Percentiles rank a stretch among this genome's conserved stretches.
phyloP scores from a whole-genome alignment of 208 protist genomes.

The Trypanosoma platydactyli region DNA sequence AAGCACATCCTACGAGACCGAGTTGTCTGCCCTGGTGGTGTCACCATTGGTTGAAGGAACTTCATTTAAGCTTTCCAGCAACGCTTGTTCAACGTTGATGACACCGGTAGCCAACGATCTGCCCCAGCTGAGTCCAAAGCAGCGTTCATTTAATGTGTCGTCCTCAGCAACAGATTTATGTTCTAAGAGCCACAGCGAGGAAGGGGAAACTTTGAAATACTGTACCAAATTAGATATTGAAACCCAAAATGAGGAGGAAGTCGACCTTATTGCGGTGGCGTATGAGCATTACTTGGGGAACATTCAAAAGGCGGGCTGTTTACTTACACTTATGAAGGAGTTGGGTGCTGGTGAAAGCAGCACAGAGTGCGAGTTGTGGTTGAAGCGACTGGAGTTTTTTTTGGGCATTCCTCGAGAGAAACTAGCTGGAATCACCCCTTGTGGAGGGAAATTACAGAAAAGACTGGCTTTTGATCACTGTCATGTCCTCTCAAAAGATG shows the following conservation, averaged over 20 bases:
- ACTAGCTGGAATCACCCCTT: neutral
- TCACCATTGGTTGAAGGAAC: too few relatives aligned
- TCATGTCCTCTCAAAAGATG: slow-evolving; percentile 23
- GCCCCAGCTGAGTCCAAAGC: too few relatives aligned
- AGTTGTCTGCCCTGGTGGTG: too few relatives aligned
- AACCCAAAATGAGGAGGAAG: slow-evolving; percentile 1
- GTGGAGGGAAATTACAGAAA: neutral
- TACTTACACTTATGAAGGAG: slow-evolving; percentile 15
- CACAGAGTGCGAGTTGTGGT: slow-evolving; percentile 6
- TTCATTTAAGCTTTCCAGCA: too few relatives aligned
- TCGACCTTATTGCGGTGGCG: neutral
- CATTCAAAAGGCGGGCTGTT: slow-evolving; percentile 4
- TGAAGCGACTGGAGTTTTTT: slow-evolving; percentile 11
- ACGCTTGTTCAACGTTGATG: too few relatives aligned
- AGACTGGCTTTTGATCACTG: neutral
- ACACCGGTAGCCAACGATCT: too few relatives aligned
- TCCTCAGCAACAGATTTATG: too few relatives aligned
- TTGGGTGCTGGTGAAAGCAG: neutral
- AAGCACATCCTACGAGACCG: too few relatives aligned
- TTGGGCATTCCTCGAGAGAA: slow-evolving; percentile 12
- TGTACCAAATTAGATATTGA: neutral
- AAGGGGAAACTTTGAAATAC: neutral
- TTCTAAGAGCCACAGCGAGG: neutral
- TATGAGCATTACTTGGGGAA: neutral
- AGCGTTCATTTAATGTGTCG: too few relatives aligned